Base-by-base conservation (phyloP, 2,329 filamentous ascomycete species). In the Huntiella decipiens region DNA sequence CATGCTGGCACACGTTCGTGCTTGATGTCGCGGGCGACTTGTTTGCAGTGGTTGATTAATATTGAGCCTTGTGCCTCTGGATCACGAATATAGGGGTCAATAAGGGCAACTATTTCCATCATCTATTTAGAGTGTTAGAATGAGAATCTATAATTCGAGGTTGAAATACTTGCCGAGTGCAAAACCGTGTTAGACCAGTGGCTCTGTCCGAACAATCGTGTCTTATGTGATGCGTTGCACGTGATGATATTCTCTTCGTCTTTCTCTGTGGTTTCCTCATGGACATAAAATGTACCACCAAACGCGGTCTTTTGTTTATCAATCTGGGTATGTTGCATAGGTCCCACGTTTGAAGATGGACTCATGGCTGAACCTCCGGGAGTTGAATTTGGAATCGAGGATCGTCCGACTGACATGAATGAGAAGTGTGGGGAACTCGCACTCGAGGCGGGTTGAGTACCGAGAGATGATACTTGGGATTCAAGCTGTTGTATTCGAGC, bases 151-250 rank as follows among this genome's bases (percentile, higher is more conserved):
- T 2, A 28, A 28, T 5, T 8, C 3, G 7, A 28, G 7, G 5
- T 28, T 28, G 22, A 28, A n/a, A 17, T 11, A 50, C 64, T 54
- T 53, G 73, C 69, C 39, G 70, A 51, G 0, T 59, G 52, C 8
- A 69, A 55, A 1, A 44, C 37, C 3, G 61, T 61, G 49, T 67
- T 71, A n/a, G 73, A 63, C 66, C 70, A 75, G 52, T 74, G 70
- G 28, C 68, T 73, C 52, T 66, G 66, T 1, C 73, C 73, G 52
- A 74, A 71, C 1, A 75, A 54, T 0, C 72, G 63, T 0, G 66
- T 67, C 53, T 77, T 78, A 50, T 73, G 68, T 16, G 64, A 61
- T 6, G 71, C 57, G n/a, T 63, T 63, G 5, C 64, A 64, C 1
- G 57, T 58, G 0, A 66, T 59, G 0, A 54, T 53, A 3, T 58